phyloP scores from a whole-genome alignment of 768 basidiomycete genomes.

The Chalciporus sphaerocephalus region DNA sequence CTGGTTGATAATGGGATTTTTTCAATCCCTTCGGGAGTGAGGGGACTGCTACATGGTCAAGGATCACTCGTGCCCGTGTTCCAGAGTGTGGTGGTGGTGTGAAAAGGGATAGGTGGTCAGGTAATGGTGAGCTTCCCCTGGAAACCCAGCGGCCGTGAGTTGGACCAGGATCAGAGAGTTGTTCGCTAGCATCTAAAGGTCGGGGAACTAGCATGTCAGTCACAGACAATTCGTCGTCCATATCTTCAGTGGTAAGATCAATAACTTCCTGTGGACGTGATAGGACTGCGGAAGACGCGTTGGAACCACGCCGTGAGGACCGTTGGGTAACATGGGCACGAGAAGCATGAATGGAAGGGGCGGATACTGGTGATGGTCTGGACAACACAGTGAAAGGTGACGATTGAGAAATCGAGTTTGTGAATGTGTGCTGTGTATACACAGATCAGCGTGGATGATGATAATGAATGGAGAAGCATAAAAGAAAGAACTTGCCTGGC shows the following conservation, averaged over 20 bases:
- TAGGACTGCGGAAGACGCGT: neutral
- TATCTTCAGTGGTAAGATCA: constrained; percentile 24
- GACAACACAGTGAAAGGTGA: constrained; percentile 1
- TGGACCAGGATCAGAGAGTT: constrained; percentile 3
- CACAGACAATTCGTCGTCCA: constrained; percentile 16
- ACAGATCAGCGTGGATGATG: constrained; percentile 5
- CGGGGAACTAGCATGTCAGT: constrained; percentile 6
- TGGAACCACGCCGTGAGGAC: constrained; percentile 1
- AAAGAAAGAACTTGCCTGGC: constrained; percentile 14
- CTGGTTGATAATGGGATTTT: constrained; percentile 18
- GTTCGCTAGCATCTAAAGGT: neutral
- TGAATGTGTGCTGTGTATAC: constrained; percentile 10
- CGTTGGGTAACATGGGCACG: constrained; percentile 2
- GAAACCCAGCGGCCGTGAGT: constrained; percentile 1
- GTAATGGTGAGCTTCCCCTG: constrained; percentile 6
- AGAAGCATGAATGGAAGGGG: constrained; percentile 6
- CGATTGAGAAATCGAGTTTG: neutral
- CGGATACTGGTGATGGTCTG: constrained; percentile 2
- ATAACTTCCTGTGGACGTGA: constrained; percentile 11
- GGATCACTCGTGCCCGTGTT: constrained; percentile 6
- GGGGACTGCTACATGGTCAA: constrained; percentile 22
- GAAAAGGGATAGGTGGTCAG: constrained; percentile 22
- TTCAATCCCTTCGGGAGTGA: constrained; percentile 18
- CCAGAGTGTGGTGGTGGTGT: constrained; percentile 23
- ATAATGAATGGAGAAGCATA: neutral